These are phyloP conservation scores for Suhomyces coccinellae DNA, from an alignment of 1,139 yeast genomes.

Conservation along the genomic window DNA sequence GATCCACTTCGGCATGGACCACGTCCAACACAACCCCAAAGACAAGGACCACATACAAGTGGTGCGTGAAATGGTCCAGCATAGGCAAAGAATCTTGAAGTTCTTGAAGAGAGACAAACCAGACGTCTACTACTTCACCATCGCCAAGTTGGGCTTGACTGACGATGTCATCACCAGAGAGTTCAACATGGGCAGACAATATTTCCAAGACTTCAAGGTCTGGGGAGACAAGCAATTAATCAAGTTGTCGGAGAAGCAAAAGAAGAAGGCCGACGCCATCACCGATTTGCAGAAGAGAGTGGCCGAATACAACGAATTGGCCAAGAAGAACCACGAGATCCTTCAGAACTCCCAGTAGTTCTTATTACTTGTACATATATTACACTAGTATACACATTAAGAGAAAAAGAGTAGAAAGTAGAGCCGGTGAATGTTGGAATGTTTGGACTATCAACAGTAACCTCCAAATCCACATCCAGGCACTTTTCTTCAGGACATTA, in stretches of 20 bases:
- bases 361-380: slow-evolving; percentile 11
- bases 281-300: slow-evolving; percentile 45
- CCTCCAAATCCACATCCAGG: too few species aligned
- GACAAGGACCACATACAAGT: slow-evolving; percentile 70
- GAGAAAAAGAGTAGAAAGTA: background rate
- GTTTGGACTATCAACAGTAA: too few species aligned
- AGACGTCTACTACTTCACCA: slow-evolving; percentile 78
- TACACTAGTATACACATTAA: slow-evolving; percentile 7
- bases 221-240: slow-evolving; percentile 64
- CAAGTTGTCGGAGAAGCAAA: slow-evolving; percentile 44
- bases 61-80: slow-evolving; percentile 81
- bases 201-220: slow-evolving; percentile 81
- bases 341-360: slow-evolving; percentile 15
- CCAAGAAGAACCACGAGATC: slow-evolving; percentile 38
- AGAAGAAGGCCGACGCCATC: slow-evolving; percentile 35
- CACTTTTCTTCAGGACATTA: too few species aligned
- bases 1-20: slow-evolving; percentile 77
- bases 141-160: slow-evolving; percentile 82
- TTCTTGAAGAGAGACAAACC: slow-evolving; percentile 81
- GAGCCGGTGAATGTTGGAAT: too few species aligned
- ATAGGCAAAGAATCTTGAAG: slow-evolving; percentile 78
- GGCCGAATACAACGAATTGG: slow-evolving; percentile 40
- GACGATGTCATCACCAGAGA: slow-evolving; percentile 78
- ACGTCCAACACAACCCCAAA: slow-evolving; percentile 69
- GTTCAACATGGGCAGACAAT: slow-evolving; percentile 80